Base-by-base conservation (phyloP, 306 rosid genomes). In the Leucaena leucocephala region DNA sequence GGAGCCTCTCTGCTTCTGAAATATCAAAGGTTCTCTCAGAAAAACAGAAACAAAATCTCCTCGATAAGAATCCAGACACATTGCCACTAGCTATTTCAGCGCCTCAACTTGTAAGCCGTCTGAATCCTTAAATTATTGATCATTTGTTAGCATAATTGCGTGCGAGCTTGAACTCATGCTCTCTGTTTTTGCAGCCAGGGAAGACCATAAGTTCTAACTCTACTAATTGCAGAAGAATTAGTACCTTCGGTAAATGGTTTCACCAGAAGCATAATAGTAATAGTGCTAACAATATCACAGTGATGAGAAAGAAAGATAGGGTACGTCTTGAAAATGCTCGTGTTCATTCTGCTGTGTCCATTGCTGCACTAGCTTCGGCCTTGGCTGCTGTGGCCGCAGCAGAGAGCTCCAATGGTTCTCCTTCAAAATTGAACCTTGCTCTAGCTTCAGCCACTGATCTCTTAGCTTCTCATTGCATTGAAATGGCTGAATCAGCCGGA, bases 1-100 rank as follows among this genome's bases (percentile, higher is more conserved):
- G 98, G 98, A 93, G 97, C 77, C 81, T 95, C 46, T 93, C 99
- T 16, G 97, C 99, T 84, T 88, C 98, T 1, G 97, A 91, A 84
- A 91, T 95, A 52, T 88, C 99, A 27, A 95, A 91, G 82, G 99
- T 94, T 75, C 89, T 95, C 64, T 87, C 91, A 6, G 84, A 92
- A 49, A 91, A 91, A 81, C 94, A 87, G 62, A 89, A 91, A 12
- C 91, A 82, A 33, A 74, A 77, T 63, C 73, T 69, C 39, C 46
- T 55, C 43, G 87, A 88, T 17, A 89, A 79, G 57, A 79, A 45
- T 76, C 71, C 81, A 34, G 78, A 85, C 52, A 72, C 79, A 43
- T 76, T 86, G 79, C 90, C 83, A 13, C 90, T 87, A 80, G 27
- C 85, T 34, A 22, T 65, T 83, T 72, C 76, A 38, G 79, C 72